Base-by-base conservation (phyloP, 2,329 filamentous ascomycete species). In the Aspergillus sp. region DNA sequence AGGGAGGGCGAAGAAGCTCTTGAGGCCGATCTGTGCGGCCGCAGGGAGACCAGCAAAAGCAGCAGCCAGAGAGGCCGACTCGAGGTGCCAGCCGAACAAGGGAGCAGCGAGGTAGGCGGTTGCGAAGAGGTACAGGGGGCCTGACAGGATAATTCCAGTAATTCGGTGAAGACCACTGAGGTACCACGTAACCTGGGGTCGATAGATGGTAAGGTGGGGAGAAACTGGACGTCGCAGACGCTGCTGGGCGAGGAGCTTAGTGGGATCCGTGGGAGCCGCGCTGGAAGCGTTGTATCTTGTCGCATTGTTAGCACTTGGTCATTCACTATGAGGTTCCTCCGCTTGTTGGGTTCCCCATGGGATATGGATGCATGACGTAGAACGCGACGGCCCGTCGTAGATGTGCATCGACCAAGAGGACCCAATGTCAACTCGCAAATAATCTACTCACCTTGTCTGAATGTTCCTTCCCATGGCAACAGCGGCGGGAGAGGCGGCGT, bases 121-220 rank as follows among this genome's bases (percentile, higher is more conserved):
- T 62, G 89, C 87, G 81, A 91, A 96, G 73, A 86, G 76, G 83
- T 97, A 97, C 62, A 96, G 82, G 50, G 81, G 77, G 63, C 88
- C 90, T 59, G 87, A 88, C 65, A 96, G 83, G 59, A 82, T 76
- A 71, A 83, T 78, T 69, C 91, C 93, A n/a, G 91, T 93, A 79
- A 96, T 86, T 70, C 93, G 91, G 80, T 92, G 90, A 77, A 90
- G 83, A 57, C 81, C 86, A 67, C 86, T 87, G 66, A 83, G 82
- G 76, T 90, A 88, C 88, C 88, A 96, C 68, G 91, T 95, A 79
- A 97, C 89, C 76, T 91, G 86, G 59, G 89, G 85, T 75, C 86
- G 84, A 86, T 97, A 97, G 84, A 96, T 93, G 70, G 79, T 75
- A 62, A 97, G 85, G 74, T 97, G 92, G 55, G 93, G 93, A 46